Conservation (phyloP, 805 yeast species). For the Aciculoconidium aculeatum region DNA sequence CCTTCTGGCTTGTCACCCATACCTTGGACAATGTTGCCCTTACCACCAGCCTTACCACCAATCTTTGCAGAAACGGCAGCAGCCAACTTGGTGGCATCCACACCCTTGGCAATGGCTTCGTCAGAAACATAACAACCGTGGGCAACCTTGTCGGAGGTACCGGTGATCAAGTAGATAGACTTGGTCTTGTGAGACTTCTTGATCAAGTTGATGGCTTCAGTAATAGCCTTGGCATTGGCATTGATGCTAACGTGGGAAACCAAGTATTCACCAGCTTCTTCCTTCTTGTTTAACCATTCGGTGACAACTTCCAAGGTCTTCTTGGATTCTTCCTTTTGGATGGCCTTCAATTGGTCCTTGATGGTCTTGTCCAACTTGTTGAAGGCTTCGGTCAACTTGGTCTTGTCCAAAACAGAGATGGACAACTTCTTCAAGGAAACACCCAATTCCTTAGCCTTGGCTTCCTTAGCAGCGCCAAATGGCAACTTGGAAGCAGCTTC, state of each 20-base stretch:
- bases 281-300: conserved; percentile 50
- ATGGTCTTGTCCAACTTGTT: conserved; percentile 75
- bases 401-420: conserved; percentile 78
- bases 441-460: conserved; percentile 74
- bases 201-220: conserved; percentile 83
- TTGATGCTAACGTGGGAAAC: conserved; percentile 65
- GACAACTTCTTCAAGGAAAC: conserved; percentile 77
- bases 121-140: conserved; percentile 90
- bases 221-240: conserved; percentile 87
- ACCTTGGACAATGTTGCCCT: conserved; percentile 94
- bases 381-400: conserved; percentile 67
- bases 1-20: conserved; percentile 81
- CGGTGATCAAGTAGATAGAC: conserved; percentile 75
- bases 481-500: conserved; percentile 56
- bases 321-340: conserved; percentile 84
- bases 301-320: conserved; percentile 73
- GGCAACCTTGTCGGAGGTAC: conserved; percentile 71
- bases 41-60: conserved; percentile 99
- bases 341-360: conserved; percentile 81
- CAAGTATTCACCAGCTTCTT: conserved; percentile 47
- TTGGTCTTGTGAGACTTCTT: conserved; percentile 71
- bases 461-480: conserved; percentile 75
- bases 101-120: conserved; percentile 60
- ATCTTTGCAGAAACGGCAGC: conserved; percentile 60
- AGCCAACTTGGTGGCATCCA: conserved; percentile 74